Evolutionary conservation across 345 rosid species (phyloP), one percentile per base, ranked within the genome.

Genomic region (Corymbia maculata): DNA sequence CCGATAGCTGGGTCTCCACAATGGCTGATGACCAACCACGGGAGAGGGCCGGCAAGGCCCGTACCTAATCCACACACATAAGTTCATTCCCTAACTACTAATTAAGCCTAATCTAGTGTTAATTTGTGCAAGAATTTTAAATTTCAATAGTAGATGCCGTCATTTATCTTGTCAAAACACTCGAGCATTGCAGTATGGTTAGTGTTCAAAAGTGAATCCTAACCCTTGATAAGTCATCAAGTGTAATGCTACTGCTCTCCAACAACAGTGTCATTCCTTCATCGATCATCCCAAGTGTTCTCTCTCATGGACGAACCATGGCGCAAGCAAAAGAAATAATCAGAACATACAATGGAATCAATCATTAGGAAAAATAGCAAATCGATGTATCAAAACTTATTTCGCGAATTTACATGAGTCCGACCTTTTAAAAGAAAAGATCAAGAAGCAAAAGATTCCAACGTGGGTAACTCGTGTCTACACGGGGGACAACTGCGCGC

Each of bases 11-110:
- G 51, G 51, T 12, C 51, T 50, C 51, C 11, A 10, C 2, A 3
- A 3, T 50, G 51, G 13, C 26, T 3, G 21, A 10, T 4, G 4
- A 53, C 5, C 26, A 0, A 2, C 26, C 26, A 21, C 1, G 7
- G 4, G 2, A 0, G 11, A 21, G 59, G 4, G 26, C 9, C 21
- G 11, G 59, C 9, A 2, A 53, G 59, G 26, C 59, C 8, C 59
- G 1, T 19, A 30, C 22, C 26, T 36, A 70, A 36, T 17, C 4
- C 26, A 16, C 24, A 9, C 6, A 4, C 26, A 36, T 36, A 42
- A 70, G 24, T 3, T 36, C 80, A 9, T 36, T 10, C 13, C 80
- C 36, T 70, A 70, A 36, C 80, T 7, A 36, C 7, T 36, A 36
- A 70, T 36, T 17, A 70, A 53, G 26, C 59, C 59, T 36, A 53